Evolutionary conservation across 1,139 yeast genomes (phyloP), one percentile per base, ranked within the genome.

Genomic region (Dujonia santamariae): DNA sequence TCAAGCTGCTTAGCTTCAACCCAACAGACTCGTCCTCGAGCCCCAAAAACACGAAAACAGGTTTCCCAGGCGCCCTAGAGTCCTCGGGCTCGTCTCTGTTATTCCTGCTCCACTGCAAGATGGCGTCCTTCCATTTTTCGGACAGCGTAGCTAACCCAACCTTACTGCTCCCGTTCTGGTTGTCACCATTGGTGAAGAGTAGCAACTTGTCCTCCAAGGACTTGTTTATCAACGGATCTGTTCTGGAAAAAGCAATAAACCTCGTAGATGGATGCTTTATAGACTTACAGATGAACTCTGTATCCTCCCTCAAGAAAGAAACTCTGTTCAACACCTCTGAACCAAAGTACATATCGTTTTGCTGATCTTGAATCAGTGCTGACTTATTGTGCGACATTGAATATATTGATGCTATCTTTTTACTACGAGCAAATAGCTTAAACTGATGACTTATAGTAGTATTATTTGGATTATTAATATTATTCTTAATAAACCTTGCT

Each of bases 301-400:
- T 38, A 51, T 87, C 84, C 21, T 78, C 80, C 36, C 97, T 66
- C 31, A 88, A 64, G 51, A 87, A 90, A 9, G 94, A 80, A 7
- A 88, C 80, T 42, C 97, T 63, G 59, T 90, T 88, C 36, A 90
- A 63, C 5, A 75, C 78, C 41, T 76, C 80, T 15, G 71, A 70
- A 11, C 85, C 80, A 41, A 59, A 69, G 47, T 64, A 67, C 43
- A 63, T 59, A 30, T 63, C 63, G 33, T 54, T 52, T 38, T 58
- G 59, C 26, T 56, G 51, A 15, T 57, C 59, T 16, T 45, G 39
- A 3, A 52, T 32, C 12, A 46, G 35, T 7, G 42, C 34, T 14
- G 41, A 24, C 7, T 31, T 35, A 26, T 38, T 37, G 24, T 47
- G 42, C 12, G 53, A 40, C 56, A 51, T 53, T 13, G 37, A 30